These are phyloP conservation scores for Flaveria brownii DNA, from an alignment of 129 eudicot genomes.

Conservation along the genomic window DNA sequence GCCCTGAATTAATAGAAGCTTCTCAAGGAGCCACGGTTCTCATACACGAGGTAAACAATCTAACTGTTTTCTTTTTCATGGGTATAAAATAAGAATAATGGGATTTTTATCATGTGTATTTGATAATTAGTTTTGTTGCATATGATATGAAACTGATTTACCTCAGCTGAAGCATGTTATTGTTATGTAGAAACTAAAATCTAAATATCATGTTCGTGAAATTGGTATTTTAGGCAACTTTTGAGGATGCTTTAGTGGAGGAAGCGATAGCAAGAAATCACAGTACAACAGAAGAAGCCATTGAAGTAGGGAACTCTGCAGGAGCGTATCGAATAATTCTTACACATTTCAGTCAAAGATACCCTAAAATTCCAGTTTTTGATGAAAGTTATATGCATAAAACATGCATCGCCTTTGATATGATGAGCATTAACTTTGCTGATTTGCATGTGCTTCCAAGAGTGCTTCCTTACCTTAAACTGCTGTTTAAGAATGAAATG, in stretches of 20 bases:
- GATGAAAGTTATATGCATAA: constrained; percentile 73
- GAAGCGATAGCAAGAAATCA: constrained; percentile 91
- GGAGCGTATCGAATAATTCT: constrained; percentile 80
- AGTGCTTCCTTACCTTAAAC: constrained; percentile 76
- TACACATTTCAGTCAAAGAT: constrained; percentile 94
- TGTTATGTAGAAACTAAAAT: not conserved
- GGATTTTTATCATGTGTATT: too few relatives aligned
- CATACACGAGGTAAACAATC: constrained; percentile 78
- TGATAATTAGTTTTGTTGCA: not conserved
- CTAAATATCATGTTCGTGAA: not conserved
- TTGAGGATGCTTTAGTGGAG: constrained; percentile 80
- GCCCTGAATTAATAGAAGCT: constrained; percentile 70
- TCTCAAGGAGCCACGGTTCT: constrained; percentile 86
- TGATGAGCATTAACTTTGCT: constrained; percentile 95
- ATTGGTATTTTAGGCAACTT: constrained; percentile 68
- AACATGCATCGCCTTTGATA: constrained; percentile 82
- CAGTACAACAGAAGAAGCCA: constrained; percentile 80
- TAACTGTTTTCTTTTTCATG: not conserved
- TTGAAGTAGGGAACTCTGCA: constrained; percentile 70
- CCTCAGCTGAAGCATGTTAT: not conserved
- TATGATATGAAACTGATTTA: not conserved
- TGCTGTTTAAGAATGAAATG: constrained; percentile 68
- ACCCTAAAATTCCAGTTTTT: constrained; percentile 86
- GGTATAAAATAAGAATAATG: too few relatives aligned
- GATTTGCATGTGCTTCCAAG: constrained; percentile 75